phyloP scores from a whole-genome alignment of 179 eudicot genomes.

The Beta lomatogona region DNA sequence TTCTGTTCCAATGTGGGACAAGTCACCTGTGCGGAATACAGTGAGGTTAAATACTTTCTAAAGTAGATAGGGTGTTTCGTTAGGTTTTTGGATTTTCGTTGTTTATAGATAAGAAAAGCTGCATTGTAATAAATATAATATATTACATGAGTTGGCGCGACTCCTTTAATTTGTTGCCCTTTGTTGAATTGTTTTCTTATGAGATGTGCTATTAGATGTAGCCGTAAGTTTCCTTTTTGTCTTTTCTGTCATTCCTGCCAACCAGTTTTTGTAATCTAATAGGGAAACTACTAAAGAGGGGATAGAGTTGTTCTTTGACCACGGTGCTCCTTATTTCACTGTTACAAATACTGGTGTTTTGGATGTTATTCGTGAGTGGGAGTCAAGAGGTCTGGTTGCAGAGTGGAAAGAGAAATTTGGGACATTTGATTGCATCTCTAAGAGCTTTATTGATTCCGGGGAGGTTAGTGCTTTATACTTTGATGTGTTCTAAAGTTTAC shows the following conservation, averaged over 20 bases:
- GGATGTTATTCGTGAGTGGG: conserved; percentile 67
- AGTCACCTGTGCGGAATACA: no score
- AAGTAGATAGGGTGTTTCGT: no score
- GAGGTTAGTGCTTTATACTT: conserved; percentile 46
- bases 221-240: neutral
- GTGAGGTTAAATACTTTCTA: no score
- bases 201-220: neutral
- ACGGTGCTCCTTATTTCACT: conserved; percentile 88
- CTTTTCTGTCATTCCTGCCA: neutral
- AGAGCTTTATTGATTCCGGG: conserved; percentile 50
- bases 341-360: conserved; percentile 53
- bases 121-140: neutral
- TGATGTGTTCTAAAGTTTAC: neutral
- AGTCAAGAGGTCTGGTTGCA: conserved; percentile 76
- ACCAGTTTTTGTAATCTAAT: neutral
- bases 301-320: conserved; percentile 76
- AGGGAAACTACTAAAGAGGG: conserved; percentile 85
- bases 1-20: no score
- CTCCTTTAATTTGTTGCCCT: no score
- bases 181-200: neutral
- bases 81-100: no score
- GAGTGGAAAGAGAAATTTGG: conserved; percentile 88
- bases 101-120: neutral
- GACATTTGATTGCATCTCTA: conserved; percentile 60
- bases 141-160: neutral